Evolutionary conservation across 2,329 filamentous ascomycete species (phyloP), one percentile per base, ranked within the genome.

Genomic region (Penicillium sp.): DNA sequence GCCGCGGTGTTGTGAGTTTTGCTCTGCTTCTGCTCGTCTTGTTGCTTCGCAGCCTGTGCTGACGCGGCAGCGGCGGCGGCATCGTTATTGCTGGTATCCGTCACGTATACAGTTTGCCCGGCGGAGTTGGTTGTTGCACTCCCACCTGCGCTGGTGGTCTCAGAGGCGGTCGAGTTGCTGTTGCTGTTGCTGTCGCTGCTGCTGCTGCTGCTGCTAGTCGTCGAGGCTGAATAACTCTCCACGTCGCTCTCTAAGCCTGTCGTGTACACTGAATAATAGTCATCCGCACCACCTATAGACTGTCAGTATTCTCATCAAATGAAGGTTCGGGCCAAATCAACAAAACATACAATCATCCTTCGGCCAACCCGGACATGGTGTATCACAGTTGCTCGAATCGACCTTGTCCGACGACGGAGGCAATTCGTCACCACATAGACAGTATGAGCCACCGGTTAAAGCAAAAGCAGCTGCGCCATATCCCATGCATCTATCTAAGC

Each of bases 351-450:
- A 96, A 24, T 81, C 84, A 53, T 90, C 82, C 1, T 69, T 33
- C 22, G 75, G 76, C 66, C 79, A 93, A 9, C 86, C 89, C 24
- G 83, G 79, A 71, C 92, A 96, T 0, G 79, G 70, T 27, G 80
- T 82, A 68, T 84, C 79, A 76, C 92, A 96, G 16, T 85, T 75
- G 71, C 68, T 88, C 82, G 45, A 81, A 76, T 31, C 52, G 7
- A 85, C 82, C 58, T 86, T 70, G 41, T 78, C 77, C 16, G 77
- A 77, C 39, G 78, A 67, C 16, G 86, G 79, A 0, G 92, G 92
- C 48, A 93, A 81, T 57, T 80, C 74, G 61, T 85, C 77, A 57
- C 91, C 92, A 68, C 92, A 96, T 68, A 80, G 90, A 76, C 92
- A 96, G 61, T 85, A 75, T 19, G 80, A 78, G 16, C 84, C 84